Evolutionary conservation across 169 alveolate species (phyloP), one percentile per base, ranked within the genome.

Genomic region (Plasmodium berghei): DNA sequence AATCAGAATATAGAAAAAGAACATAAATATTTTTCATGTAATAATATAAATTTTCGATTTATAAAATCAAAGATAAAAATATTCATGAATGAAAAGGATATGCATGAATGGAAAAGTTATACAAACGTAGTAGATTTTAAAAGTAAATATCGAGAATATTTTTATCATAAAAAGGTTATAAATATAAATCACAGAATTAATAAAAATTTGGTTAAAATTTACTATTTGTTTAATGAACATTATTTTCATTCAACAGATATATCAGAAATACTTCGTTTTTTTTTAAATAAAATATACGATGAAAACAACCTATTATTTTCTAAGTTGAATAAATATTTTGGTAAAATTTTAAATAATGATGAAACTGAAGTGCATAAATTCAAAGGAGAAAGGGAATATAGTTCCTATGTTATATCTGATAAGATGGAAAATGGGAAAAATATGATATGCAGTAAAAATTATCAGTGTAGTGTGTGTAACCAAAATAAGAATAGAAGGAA

Each of bases 131-230:
- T 54, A 40, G 46, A 67, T 40, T 67, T 80, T 34, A 48, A 67
- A 46, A 80, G 56, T 24, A 67, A 80, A 80, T 80, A 18, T 80
- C 64, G 64, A 3, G 83, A 67, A 48, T 80, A 67, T 80, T 66
- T 80, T 66, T 80, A 80, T 46, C 90, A 80, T 67, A 80, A 80
- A 67, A 67, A 67, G 22, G 71, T 80, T 52, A 80, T 80, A 59
- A 80, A 80, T 48, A 16, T 80, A 67, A 80, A 80, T 54, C 83
- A 80, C 54, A 67, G 69, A 67, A 80, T 80, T 67, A 67, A 80
- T 71, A 80, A 56, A 56, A 80, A 80, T 1, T 46, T 80, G 16
- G 40, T 67, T 52, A 67, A 80, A 80, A 80, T 67, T 34, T 80
- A 40, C 67, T 58, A 80, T 62, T 71, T 80, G 28, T 80, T 80